These are phyloP conservation scores for Scutellaria baicalensis DNA, from an alignment of 257 asterid genomes.

Conservation along the genomic window DNA sequence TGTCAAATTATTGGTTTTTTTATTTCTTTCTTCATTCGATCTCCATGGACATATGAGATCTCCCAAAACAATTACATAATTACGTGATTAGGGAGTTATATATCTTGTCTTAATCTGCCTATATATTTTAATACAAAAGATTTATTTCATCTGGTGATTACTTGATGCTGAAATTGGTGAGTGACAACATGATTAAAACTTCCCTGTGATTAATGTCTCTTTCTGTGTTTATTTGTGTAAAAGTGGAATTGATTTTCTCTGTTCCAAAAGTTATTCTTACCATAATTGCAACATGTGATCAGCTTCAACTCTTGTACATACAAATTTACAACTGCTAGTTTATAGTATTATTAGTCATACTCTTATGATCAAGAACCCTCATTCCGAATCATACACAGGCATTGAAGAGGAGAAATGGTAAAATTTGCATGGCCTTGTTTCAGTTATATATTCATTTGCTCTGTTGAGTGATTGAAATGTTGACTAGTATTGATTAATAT, in stretches of 20 bases:
- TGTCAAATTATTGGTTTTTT: background rate
- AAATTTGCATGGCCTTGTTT: too few species aligned
- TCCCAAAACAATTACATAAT: background rate
- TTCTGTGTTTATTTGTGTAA: background rate
- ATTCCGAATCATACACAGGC: conserved; percentile 43
- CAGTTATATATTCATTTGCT: too few species aligned
- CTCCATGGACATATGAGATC: background rate
- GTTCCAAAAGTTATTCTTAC: background rate
- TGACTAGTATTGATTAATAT: background rate
- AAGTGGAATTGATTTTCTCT: background rate
- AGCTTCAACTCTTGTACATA: too few species aligned
- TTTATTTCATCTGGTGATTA: background rate
- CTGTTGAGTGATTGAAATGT: too few species aligned
- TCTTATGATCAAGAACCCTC: conserved; percentile 62
- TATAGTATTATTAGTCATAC: too few species aligned
- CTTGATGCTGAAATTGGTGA: background rate
- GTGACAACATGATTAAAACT: background rate
- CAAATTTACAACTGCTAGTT: too few species aligned
- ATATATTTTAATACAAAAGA: background rate
- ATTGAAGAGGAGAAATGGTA: conserved; percentile 65
- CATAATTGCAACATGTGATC: background rate
- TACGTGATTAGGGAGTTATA: background rate
- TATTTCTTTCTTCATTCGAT: background rate
- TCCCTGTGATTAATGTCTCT: background rate
- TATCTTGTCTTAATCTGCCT: background rate